phyloP scores from a whole-genome alignment of 306 rosid genomes.

The Hylodesmum podocarpum region DNA sequence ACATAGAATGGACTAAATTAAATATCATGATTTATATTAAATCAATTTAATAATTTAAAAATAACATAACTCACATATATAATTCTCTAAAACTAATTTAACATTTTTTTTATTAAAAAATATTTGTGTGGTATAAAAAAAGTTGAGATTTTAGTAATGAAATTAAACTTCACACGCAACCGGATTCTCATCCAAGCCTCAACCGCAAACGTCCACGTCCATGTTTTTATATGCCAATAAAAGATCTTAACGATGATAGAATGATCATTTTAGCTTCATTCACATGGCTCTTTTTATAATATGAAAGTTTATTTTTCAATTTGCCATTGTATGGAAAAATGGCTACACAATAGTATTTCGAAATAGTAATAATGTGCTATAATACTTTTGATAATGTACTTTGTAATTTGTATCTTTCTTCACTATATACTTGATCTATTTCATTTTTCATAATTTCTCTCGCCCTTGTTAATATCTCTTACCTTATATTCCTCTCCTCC shows the following conservation, averaged over 20 bases:
- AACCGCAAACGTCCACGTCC: constrained; percentile 32
- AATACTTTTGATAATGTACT: background rate
- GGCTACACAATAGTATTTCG: background rate
- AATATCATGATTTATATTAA: background rate
- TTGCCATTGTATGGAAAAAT: background rate
- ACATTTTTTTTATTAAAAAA: background rate
- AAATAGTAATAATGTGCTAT: background rate
- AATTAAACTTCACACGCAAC: background rate
- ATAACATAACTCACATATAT: background rate
- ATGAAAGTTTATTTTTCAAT: background rate
- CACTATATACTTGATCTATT: no score
- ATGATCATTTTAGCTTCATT: background rate
- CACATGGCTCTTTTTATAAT: background rate
- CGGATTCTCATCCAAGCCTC: constrained; percentile 28
- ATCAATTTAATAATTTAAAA: background rate
- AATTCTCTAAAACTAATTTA: background rate
- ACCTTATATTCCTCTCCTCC: background rate
- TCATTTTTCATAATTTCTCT: no score
- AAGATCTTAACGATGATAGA: background rate
- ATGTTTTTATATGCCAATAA: background rate
- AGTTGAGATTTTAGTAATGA: background rate
- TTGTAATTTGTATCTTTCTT: no score
- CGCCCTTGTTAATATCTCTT: no score
- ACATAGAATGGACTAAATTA: no score
- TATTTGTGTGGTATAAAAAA: background rate